A percentile compares a stretch with the other conserved stretches of the same genome.
phyloP scores from a whole-genome alignment of 495 filamentous ascomycete genomes.

The Aspergillus olivimuriae region DNA sequence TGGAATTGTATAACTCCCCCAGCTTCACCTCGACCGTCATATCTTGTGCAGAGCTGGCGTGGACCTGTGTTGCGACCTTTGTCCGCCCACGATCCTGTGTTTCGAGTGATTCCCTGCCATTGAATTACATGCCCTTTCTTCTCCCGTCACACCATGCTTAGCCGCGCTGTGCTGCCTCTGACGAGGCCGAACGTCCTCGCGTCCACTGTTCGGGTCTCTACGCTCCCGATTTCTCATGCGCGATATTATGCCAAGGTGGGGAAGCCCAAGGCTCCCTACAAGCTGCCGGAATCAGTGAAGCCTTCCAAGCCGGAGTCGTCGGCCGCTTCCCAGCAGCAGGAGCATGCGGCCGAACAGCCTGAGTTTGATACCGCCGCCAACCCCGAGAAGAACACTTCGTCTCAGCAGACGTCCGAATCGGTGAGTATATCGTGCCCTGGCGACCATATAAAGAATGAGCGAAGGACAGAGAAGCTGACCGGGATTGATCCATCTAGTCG shows the following conservation, averaged over 20 bases:
- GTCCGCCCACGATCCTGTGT: too few relatives aligned
- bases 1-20: too few relatives aligned
- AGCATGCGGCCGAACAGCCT: slow-evolving; percentile 36
- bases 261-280: slow-evolving; percentile 41
- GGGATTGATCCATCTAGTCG: slow-evolving; percentile 14
- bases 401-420: slow-evolving; percentile 19
- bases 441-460: too few relatives aligned
- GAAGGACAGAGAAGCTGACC: slow-evolving; percentile 13
- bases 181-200: slow-evolving; percentile 38
- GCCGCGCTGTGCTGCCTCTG: slow-evolving; percentile 40
- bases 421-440: slow-evolving; percentile 18
- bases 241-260: slow-evolving; percentile 43
- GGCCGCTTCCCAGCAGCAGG: slow-evolving; percentile 21
- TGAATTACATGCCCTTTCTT: slow-evolving; percentile 7
- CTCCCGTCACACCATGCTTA: slow-evolving; percentile 33
- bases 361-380: slow-evolving; percentile 39
- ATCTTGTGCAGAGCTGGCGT: not conserved
- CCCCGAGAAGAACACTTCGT: slow-evolving; percentile 26
- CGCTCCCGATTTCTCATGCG: slow-evolving; percentile 28
- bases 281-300: slow-evolving; percentile 33
- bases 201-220: slow-evolving; percentile 30
- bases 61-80: too few relatives aligned
- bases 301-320: slow-evolving; percentile 20
- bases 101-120: too few relatives aligned
- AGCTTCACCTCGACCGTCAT: too few relatives aligned